Evolutionary conservation across 2,329 filamentous ascomycete genomes (phyloP).

Genomic region (Myriosclerotinia scirpicola): DNA sequence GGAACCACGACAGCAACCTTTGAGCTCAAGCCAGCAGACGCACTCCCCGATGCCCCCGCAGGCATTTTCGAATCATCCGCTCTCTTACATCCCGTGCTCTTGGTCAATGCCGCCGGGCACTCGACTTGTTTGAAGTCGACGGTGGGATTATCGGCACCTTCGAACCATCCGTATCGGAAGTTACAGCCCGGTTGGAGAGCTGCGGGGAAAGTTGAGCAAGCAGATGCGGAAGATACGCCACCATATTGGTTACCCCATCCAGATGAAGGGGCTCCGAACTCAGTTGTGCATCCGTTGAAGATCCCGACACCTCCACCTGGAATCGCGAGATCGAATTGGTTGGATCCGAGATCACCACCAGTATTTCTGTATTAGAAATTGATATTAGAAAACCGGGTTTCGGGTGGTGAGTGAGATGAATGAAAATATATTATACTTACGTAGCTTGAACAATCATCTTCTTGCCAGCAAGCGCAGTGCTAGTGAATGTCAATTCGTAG

Average conservation of each 20-base stretch:
- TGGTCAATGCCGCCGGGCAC: constrained; percentile 49
- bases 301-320: constrained; percentile 57
- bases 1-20: neutral
- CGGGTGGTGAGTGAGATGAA: neutral
- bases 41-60: constrained; percentile 10
- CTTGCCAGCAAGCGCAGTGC: constrained; percentile 55
- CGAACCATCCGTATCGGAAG: constrained; percentile 56
- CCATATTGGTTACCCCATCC: constrained; percentile 51
- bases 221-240: constrained; percentile 45
- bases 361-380: constrained; percentile 47
- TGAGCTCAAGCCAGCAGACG: neutral
- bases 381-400: neutral
- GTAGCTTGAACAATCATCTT: constrained; percentile 58
- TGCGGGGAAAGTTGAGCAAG: constrained; percentile 48
- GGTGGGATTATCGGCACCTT: constrained; percentile 49
- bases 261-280: constrained; percentile 47
- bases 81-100: constrained; percentile 45
- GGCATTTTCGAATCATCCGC: constrained; percentile 28
- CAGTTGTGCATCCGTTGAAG: constrained; percentile 52
- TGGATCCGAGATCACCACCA: constrained; percentile 54
- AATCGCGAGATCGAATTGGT: constrained; percentile 59
- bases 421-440: neutral
- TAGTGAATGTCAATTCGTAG: constrained; percentile 53
- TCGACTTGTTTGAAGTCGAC: constrained; percentile 49
- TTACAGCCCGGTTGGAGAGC: constrained; percentile 49